phyloP scores from a whole-genome alignment of 1,284 basidiomycete genomes.

The Moesziomyces parantarcticus region DNA sequence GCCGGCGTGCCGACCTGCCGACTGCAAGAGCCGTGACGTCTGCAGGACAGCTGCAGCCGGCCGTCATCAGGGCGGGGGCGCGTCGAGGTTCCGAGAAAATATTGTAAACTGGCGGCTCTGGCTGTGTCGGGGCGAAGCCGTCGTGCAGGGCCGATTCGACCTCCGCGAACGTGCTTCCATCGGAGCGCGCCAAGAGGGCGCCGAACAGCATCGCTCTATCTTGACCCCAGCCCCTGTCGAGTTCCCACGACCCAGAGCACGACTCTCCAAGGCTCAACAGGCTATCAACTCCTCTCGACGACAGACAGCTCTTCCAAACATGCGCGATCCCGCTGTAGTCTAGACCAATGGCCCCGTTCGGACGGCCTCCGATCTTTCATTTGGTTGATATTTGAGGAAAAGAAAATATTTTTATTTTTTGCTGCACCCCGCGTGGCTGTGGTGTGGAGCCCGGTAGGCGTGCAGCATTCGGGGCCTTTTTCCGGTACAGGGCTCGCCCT shows the following conservation, averaged over 20 bases:
- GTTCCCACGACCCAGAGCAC: background rate
- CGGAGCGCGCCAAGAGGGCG: background rate
- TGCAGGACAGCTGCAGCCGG: background rate
- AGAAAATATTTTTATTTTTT: background rate
- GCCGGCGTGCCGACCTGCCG: background rate
- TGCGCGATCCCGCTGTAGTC: no score
- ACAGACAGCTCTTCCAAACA: no score
- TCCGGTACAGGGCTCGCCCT: background rate
- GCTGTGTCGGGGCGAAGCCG: background rate
- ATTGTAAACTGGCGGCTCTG: no score
- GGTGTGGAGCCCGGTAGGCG: background rate
- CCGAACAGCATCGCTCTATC: background rate
- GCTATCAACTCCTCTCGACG: no score
- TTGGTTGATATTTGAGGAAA: no score
- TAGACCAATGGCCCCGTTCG: no score
- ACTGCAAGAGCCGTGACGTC: background rate
- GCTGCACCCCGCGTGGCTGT: background rate
- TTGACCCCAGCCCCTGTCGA: background rate
- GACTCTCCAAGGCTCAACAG: background rate
- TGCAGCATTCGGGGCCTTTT: background rate
- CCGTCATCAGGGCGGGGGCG: background rate
- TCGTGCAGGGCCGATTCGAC: background rate
- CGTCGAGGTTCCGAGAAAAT: no score
- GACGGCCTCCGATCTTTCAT: no score
- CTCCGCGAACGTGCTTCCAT: slow-evolving; percentile 1